phyloP scores from a whole-genome alignment of 2,329 filamentous ascomycete species.

The Nemania bipapillata region DNA sequence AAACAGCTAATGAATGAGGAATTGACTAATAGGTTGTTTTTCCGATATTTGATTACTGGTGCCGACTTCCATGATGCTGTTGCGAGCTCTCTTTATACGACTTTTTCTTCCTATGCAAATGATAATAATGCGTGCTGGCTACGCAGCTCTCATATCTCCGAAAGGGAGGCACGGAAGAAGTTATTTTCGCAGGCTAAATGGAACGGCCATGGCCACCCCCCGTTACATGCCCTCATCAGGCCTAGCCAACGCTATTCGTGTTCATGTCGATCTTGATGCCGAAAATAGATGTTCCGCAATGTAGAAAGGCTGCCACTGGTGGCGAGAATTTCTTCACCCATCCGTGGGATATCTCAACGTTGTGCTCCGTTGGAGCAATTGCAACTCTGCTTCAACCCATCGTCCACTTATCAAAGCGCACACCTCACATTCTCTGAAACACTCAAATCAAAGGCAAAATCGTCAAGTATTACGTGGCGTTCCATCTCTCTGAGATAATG shows the following conservation, averaged over 20 bases:
- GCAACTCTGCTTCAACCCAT: conserved; percentile 8
- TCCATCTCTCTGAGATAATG: not conserved
- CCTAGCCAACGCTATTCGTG: conserved; percentile 30
- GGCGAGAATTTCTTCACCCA: not conserved
- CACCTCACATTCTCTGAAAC: not conserved
- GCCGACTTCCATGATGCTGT: conserved; percentile 16
- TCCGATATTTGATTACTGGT: conserved; percentile 25
- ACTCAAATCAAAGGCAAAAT: not conserved
- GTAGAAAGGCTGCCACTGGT: not conserved
- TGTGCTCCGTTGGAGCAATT: conserved; percentile 23
- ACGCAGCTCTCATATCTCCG: conserved; percentile 21
- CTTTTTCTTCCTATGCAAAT: conserved; percentile 20
- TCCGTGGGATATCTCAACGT: not conserved
- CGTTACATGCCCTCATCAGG: conserved; percentile 7
- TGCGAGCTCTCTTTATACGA: conserved; percentile 18
- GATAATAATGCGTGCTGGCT: not conserved
- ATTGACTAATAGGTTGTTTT: conserved; percentile 17
- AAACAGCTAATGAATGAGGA: conserved; percentile 9
- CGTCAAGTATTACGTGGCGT: not conserved
- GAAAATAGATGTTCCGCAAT: conserved; percentile 21
- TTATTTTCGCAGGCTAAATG: conserved; percentile 37
- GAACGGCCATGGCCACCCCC: conserved; percentile 13
- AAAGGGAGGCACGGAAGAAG: conserved; percentile 32
- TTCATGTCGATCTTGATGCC: conserved; percentile 2
- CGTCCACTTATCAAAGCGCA: not conserved